phyloP scores from a whole-genome alignment of 257 asterid genomes.

The Lycium ferocissimum region DNA sequence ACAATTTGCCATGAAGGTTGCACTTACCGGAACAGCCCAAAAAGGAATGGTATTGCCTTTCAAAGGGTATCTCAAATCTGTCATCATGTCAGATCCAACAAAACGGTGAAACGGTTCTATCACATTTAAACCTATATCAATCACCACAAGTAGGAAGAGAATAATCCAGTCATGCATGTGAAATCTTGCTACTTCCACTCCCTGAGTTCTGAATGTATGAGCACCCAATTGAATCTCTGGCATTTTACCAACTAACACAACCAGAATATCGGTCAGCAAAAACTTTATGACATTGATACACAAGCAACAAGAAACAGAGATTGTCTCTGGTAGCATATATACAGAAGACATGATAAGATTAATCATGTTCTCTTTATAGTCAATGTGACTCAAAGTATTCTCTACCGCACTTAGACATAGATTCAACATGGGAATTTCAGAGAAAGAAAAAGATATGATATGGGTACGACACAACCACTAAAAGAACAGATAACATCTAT shows the following conservation, averaged over 20 bases:
- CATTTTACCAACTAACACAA: constrained; percentile 62
- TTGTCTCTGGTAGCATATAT: not conserved
- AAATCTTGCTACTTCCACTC: constrained; percentile 74
- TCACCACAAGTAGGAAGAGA: constrained; percentile 77
- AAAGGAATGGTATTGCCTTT: constrained; percentile 80
- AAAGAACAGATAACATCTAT: not conserved
- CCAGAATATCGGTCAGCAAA: not conserved
- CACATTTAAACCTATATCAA: constrained; percentile 70
- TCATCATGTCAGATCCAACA: constrained; percentile 91
- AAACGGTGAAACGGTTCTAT: constrained; percentile 96
- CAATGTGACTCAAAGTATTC: not conserved
- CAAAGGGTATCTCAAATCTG: constrained; percentile 86
- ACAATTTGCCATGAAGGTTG: constrained; percentile 20
- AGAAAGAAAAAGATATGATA: not conserved
- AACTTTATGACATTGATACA: not conserved
- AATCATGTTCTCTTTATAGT: constrained; percentile 20
- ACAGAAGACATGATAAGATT: not conserved
- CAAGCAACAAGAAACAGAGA: not conserved
- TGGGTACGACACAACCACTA: not conserved
- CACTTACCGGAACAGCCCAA: constrained; percentile 91
- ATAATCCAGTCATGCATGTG: constrained; percentile 98
- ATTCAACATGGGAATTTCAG: not conserved
- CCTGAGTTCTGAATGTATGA: constrained; percentile 85
- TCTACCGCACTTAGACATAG: not conserved
- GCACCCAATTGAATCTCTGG: constrained; percentile 94